Conservation (phyloP, 2,329 filamentous ascomycete species). For the Talaromyces marneffei region DNA sequence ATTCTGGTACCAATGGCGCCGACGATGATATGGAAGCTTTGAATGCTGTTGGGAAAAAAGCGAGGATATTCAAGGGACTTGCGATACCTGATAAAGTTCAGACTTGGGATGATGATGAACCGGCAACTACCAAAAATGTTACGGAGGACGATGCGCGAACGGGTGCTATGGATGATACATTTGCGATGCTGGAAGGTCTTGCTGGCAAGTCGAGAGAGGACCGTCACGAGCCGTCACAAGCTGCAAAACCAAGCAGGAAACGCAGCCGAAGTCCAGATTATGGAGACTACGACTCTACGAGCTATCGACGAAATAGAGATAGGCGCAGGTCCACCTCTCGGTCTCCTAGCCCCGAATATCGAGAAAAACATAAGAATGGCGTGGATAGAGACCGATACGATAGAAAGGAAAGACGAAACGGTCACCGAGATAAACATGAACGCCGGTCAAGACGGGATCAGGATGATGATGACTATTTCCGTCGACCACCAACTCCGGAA, state of each 20-base stretch:
- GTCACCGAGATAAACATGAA: slow-evolving; percentile 41
- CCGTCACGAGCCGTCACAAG: slow-evolving; percentile 27
- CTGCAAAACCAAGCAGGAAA: slow-evolving; percentile 43
- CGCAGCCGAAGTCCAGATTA: slow-evolving; percentile 49
- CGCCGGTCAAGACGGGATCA: slow-evolving; percentile 36
- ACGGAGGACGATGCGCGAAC: slow-evolving; percentile 39
- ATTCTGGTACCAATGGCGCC: slow-evolving; percentile 33
- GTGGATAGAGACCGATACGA: slow-evolving; percentile 53
- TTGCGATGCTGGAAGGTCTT: slow-evolving; percentile 82
- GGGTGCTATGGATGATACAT: slow-evolving; percentile 83
- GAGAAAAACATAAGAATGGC: slow-evolving; percentile 43
- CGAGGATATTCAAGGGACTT: slow-evolving; percentile 83
- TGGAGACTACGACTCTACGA: slow-evolving; percentile 42
- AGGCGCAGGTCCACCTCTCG: slow-evolving; percentile 45
- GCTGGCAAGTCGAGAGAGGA: slow-evolving; percentile 57
- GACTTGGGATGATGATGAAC: slow-evolving; percentile 47
- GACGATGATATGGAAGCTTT: slow-evolving; percentile 40
- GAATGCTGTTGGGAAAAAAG: slow-evolving; percentile 60
- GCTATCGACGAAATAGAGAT: slow-evolving; percentile 13
- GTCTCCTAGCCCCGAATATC: slow-evolving; percentile 40
- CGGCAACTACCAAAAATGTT: slow-evolving; percentile 25
- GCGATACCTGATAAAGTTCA: slow-evolving; percentile 73
- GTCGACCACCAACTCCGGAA: slow-evolving; percentile 62
- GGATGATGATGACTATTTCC: slow-evolving; percentile 54
- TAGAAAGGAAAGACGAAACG: slow-evolving; percentile 32